phyloP scores from a whole-genome alignment of 805 yeast species.

The Groenewaldozyma salmanticensis region DNA sequence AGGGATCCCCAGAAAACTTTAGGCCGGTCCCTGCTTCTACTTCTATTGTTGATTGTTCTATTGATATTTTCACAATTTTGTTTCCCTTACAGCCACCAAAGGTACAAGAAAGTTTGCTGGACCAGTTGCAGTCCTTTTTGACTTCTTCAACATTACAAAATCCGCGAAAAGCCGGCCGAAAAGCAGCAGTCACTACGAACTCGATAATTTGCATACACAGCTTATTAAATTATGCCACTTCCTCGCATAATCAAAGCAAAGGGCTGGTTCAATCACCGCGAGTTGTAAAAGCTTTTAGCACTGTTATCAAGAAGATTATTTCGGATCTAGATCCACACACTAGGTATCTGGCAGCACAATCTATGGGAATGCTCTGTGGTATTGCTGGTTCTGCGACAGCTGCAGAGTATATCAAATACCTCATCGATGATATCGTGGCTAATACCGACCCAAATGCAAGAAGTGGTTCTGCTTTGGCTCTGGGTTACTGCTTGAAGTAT shows the following conservation, averaged over 20 bases:
- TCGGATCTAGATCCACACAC: conserved; percentile 32
- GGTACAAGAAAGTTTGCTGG: conserved; percentile 82
- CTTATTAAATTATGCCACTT: conserved; percentile 23
- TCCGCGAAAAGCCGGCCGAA: conserved; percentile 10
- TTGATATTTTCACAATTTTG: conserved; percentile 61
- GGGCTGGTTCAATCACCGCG: conserved; percentile 14
- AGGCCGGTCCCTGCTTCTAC: conserved; percentile 29
- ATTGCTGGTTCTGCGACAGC: conserved; percentile 22
- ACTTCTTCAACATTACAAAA: conserved; percentile 8
- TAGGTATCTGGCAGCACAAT: conserved; percentile 42
- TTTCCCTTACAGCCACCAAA: conserved; percentile 66
- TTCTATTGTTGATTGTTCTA: conserved; percentile 62
- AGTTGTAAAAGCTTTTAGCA: conserved; percentile 39
- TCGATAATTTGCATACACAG: conserved; percentile 56
- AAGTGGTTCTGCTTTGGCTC: conserved; percentile 42
- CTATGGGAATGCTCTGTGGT: conserved; percentile 43
- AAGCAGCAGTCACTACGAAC: conserved; percentile 49
- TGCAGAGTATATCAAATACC: conserved; percentile 38
- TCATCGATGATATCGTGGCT: conserved; percentile 59
- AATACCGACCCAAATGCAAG: conserved; percentile 56
- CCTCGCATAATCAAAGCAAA: conserved; percentile 9
- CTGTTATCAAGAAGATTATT: conserved; percentile 39
- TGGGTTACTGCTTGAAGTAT: conserved; percentile 39
- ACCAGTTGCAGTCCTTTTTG: conserved; percentile 54
- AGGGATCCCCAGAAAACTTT: background rate